These are phyloP conservation scores for Arachis stenosperma DNA, from an alignment of 306 rosid species.

Conservation along the genomic window DNA sequence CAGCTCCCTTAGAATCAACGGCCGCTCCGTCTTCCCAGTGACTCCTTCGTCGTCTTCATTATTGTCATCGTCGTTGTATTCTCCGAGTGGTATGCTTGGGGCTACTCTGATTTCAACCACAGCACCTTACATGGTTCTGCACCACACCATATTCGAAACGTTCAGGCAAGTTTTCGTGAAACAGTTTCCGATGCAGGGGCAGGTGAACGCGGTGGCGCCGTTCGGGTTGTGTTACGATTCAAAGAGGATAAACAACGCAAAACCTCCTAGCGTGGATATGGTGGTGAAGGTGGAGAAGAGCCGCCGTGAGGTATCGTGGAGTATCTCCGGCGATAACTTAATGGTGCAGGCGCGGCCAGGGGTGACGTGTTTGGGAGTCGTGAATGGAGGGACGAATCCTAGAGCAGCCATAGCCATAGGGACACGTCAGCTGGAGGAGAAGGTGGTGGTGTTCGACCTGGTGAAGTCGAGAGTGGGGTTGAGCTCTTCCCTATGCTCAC, in stretches of 20 bases:
- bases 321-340: slow-evolving; percentile 45
- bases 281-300: slow-evolving; percentile 40
- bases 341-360: slow-evolving; percentile 44
- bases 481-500: slow-evolving; percentile 36
- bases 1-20: slow-evolving; percentile 46
- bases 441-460: slow-evolving; percentile 50
- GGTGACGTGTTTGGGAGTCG: slow-evolving; percentile 53
- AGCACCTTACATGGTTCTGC: slow-evolving; percentile 52
- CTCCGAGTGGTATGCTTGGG: slow-evolving; percentile 2
- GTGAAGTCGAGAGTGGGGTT: slow-evolving; percentile 53
- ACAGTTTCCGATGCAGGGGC: slow-evolving; percentile 28
- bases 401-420: slow-evolving; percentile 47
- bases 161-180: slow-evolving; percentile 32
- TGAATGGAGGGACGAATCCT: slow-evolving; percentile 51
- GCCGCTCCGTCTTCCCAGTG: slow-evolving; percentile 33
- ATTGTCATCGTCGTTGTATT: background rate
- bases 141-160: slow-evolving; percentile 40
- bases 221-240: slow-evolving; percentile 56
- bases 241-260: background rate
- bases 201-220: slow-evolving; percentile 48
- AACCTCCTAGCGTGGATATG: slow-evolving; percentile 45
- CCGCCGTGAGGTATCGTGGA: slow-evolving; percentile 42
- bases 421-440: slow-evolving; percentile 51
- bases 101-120: slow-evolving; percentile 35
- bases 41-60: slow-evolving; percentile 2